These are phyloP conservation scores for Tetrahymena borealis DNA, from an alignment of 73 alveolate genomes.

Conservation along the genomic window DNA sequence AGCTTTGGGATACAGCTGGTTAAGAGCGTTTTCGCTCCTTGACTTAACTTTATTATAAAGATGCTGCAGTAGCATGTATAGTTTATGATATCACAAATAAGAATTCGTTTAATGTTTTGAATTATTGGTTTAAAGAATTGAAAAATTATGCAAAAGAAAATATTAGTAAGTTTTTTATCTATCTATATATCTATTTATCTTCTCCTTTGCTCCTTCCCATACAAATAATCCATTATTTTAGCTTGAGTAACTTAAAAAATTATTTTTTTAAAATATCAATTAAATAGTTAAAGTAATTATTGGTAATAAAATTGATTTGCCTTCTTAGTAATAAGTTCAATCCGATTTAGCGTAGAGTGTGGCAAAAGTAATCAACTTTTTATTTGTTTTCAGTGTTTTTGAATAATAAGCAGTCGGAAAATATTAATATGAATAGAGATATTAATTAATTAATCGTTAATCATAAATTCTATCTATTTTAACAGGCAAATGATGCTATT, in stretches of 20 bases:
- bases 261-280: no score
- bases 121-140: conserved; percentile 29
- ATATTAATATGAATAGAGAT: no score
- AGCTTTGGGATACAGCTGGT: conserved; percentile 72
- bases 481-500: not conserved
- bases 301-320: not conserved
- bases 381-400: no score
- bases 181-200: not conserved
- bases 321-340: not conserved
- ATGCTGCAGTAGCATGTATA: conserved; percentile 51
- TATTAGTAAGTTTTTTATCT: not conserved
- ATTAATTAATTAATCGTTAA: no score
- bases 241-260: no score
- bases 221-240: no score
- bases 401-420: no score
- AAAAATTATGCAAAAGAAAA: conserved; percentile 32
- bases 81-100: conserved; percentile 53
- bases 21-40: conserved; percentile 53
- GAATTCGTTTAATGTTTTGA: conserved; percentile 28
- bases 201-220: no score
- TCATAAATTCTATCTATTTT: not conserved
- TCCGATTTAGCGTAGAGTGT: not conserved
- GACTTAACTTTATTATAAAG: conserved; percentile 46
- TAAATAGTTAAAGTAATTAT: not conserved
- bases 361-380: not conserved